Conservation (phyloP, 1,139 yeast genomes). For the Eremothecium gossypii region DNA sequence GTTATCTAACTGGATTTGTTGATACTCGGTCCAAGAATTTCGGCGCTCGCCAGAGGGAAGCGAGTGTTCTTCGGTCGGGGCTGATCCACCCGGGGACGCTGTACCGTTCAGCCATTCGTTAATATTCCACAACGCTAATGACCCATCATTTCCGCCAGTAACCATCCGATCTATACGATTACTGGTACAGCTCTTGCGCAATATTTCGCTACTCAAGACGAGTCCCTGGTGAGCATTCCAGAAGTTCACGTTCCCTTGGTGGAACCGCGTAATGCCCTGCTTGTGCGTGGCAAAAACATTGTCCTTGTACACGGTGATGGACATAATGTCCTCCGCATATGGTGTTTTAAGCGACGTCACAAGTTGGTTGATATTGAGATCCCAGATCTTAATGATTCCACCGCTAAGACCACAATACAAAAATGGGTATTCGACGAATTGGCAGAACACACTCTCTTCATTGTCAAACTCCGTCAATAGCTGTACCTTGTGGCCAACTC, state of each 20-base stretch:
- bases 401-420: conserved; percentile 71
- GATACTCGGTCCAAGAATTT: not conserved
- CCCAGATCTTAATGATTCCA: conserved; percentile 75
- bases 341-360: conserved; percentile 48
- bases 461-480: conserved; percentile 41
- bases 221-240: conserved; percentile 37
- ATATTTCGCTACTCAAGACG: conserved; percentile 30
- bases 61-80: conserved; percentile 9
- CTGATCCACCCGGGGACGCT: not conserved
- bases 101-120: conserved; percentile 13
- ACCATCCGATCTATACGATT: conserved; percentile 31
- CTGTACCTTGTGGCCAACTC: conserved; percentile 12
- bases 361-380: conserved; percentile 66
- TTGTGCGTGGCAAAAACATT: conserved; percentile 32
- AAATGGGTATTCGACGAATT: conserved; percentile 53
- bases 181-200: conserved; percentile 16
- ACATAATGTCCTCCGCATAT: conserved; percentile 38
- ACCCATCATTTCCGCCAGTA: conserved; percentile 55
- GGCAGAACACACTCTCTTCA: conserved; percentile 60
- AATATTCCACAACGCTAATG: conserved; percentile 51
- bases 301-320: conserved; percentile 40
- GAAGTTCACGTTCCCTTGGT: conserved; percentile 31
- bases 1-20: conserved; percentile 32
- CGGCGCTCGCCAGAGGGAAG: conserved; percentile 5
- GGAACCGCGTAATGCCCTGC: conserved; percentile 46